These are phyloP conservation scores for Graphiopsis chlorocephala DNA, from an alignment of 2,329 filamentous ascomycete species.

Conservation along the genomic window DNA sequence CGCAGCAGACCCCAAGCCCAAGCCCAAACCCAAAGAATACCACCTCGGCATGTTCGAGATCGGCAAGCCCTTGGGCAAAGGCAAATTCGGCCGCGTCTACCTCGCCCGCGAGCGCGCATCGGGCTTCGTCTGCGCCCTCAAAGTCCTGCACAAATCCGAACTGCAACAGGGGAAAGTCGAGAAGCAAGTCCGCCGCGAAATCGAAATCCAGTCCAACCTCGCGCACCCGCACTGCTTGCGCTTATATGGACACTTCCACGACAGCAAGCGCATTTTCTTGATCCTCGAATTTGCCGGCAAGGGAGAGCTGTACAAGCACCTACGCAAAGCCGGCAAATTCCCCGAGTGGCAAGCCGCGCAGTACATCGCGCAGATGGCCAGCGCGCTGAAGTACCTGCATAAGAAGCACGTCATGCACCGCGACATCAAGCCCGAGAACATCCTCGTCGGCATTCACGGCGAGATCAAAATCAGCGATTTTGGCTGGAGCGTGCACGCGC, in stretches of 20 bases:
- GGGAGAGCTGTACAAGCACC: slow-evolving; percentile 84
- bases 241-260: slow-evolving; percentile 84
- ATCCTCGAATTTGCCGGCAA: slow-evolving; percentile 84
- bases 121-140: slow-evolving; percentile 81
- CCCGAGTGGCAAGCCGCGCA: slow-evolving; percentile 83
- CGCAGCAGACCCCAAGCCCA: slow-evolving; percentile 17
- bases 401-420: slow-evolving; percentile 97
- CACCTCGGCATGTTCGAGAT: slow-evolving; percentile 95
- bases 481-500: slow-evolving; percentile 96
- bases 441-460: slow-evolving; percentile 90
- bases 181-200: slow-evolving; percentile 82
- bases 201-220: slow-evolving; percentile 85
- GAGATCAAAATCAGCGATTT: slow-evolving; percentile 99
- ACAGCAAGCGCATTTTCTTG: slow-evolving; percentile 81
- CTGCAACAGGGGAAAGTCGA: slow-evolving; percentile 77
- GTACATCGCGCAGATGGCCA: slow-evolving; percentile 89
- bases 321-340: slow-evolving; percentile 74
- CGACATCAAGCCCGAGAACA: slow-evolving; percentile 98
- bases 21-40: slow-evolving; percentile 56
- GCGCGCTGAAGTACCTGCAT: slow-evolving; percentile 83
- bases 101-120: slow-evolving; percentile 75
- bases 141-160: slow-evolving; percentile 82
- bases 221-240: slow-evolving; percentile 82
- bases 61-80: slow-evolving; percentile 78
- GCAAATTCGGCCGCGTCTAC: slow-evolving; percentile 84